Base-by-base conservation (phyloP, 2,329 filamentous ascomycete genomes). In the Epichloe scottii region DNA sequence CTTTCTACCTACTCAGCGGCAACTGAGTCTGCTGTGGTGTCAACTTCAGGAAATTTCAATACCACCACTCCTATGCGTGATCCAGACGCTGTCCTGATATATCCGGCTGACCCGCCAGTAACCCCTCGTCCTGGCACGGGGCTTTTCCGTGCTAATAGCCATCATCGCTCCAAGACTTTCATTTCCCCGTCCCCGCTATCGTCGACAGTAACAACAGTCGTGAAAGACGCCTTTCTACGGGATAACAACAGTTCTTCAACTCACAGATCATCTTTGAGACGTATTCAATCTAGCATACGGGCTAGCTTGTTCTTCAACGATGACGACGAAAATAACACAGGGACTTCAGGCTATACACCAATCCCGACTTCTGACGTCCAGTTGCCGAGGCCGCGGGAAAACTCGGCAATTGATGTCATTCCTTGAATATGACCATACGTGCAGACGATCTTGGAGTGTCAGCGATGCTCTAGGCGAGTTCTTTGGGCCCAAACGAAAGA, bases 171-270 rank as follows among this genome's bases (percentile, higher is more conserved):
- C 30, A 72, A 72, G 34, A 70, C 73, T 2, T 72, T 81, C 38
- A 78, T 80, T 54, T 81, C 77, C 3, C 78, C 78, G 11, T 81
- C 78, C 0, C 78, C 78, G 0, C 69, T 81, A 35, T 79, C 77
- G 2, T 79, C 77, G 0, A 80, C 78, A 1, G 74, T 82, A 38
- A 78, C 71, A 17, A 75, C 76, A 0, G 76, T 78, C 0, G 74
- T 82, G 42, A 74, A 77, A 41, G 78, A 81, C 56, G 75, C 71
- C 11, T 68, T 80, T 33, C 66, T 78, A 2, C 67, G 74, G 11
- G 69, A 71, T 34, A 66, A 72, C 15, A 69, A 72, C 26, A 63
- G 62, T 34, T 62, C 69, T 0, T 58, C 67, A 19, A 53, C 68
- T 5, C 68, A 68, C 40, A 70, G 66, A 50, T 69, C 71, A 10